Conservation (phyloP, 176 grass and related monocot genomes). For the Raddia guianensis region DNA sequence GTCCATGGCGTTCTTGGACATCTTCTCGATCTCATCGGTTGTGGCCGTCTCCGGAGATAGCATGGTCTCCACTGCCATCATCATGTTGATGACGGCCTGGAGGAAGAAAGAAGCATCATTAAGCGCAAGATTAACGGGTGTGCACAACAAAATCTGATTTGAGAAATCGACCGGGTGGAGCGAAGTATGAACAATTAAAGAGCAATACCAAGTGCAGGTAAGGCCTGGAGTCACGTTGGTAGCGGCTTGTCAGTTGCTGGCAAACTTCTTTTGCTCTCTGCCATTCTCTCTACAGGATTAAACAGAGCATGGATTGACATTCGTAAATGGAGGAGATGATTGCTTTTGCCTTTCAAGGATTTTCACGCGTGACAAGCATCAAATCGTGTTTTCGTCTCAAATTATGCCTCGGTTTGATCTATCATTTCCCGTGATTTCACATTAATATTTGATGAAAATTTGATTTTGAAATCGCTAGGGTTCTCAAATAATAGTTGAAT, state of each 20-base stretch:
- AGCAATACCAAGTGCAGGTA: slow-evolving; percentile 52
- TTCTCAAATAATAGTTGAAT: too few relatives aligned
- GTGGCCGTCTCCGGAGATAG: slow-evolving; percentile 34
- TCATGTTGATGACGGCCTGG: slow-evolving; percentile 66
- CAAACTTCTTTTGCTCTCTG: slow-evolving; percentile 54
- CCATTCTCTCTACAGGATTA: slow-evolving; percentile 55
- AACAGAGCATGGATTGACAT: not conserved
- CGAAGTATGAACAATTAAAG: not conserved
- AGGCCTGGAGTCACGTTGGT: slow-evolving; percentile 53
- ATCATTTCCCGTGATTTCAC: too few relatives aligned
- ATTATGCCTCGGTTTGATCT: too few relatives aligned
- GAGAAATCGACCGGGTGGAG: not conserved
- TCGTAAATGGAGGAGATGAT: not conserved
- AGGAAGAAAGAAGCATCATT: not conserved
- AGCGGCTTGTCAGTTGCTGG: slow-evolving; percentile 36
- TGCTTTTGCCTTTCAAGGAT: too few relatives aligned
- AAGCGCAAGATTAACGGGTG: not conserved
- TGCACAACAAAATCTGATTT: not conserved
- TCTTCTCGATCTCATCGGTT: slow-evolving; percentile 45
- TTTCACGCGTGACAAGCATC: too few relatives aligned
- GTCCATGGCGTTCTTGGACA: slow-evolving; percentile 40
- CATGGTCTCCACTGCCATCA: slow-evolving; percentile 68
- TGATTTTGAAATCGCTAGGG: too few relatives aligned
- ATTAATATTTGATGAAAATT: too few relatives aligned
- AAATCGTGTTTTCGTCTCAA: too few relatives aligned